phyloP scores from a whole-genome alignment of 2,329 filamentous ascomycete genomes.

The Monascus ruber region DNA sequence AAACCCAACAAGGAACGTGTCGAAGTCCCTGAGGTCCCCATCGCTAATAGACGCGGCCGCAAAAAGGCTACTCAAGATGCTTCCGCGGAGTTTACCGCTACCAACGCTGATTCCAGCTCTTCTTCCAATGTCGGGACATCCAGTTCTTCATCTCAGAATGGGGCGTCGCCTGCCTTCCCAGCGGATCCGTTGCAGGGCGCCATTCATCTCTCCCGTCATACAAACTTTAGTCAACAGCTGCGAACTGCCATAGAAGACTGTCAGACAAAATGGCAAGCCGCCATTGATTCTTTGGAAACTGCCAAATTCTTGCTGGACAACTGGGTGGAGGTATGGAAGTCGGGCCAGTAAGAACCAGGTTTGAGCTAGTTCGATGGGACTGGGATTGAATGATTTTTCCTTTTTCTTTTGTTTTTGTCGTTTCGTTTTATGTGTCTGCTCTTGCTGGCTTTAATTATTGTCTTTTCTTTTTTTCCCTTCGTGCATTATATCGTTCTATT shows the following conservation, averaged over 20 bases:
- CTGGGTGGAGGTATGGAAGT: slow-evolving; percentile 13
- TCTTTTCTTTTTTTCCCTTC: too few relatives aligned
- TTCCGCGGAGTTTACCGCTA: neutral
- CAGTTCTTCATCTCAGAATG: neutral
- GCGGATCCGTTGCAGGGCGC: slow-evolving; percentile 9
- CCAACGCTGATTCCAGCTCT: neutral
- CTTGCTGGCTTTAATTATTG: too few relatives aligned
- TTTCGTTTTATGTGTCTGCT: too few relatives aligned
- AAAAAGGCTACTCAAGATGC: neutral
- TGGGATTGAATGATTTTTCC: too few relatives aligned
- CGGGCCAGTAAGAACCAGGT: slow-evolving; percentile 3
- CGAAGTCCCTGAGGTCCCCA: neutral
- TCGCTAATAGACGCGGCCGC: neutral
- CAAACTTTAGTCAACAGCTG: slow-evolving; percentile 47
- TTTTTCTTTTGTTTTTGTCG: too few relatives aligned
- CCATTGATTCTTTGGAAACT: slow-evolving; percentile 8
- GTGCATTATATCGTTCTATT: too few relatives aligned
- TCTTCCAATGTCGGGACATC: neutral
- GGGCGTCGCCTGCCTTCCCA: slow-evolving; percentile 1
- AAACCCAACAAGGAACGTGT: slow-evolving; percentile 1
- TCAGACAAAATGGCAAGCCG: slow-evolving; percentile 44
- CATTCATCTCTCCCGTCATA: slow-evolving; percentile 26
- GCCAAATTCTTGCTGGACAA: slow-evolving; percentile 9
- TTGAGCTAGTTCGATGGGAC: too few relatives aligned
- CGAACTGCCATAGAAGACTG: slow-evolving; percentile 46